A percentile compares a stretch with the other conserved stretches of the same genome.
phyloP scores from a whole-genome alignment of 1,284 basidiomycete genomes.

The Boletus subluridellus region DNA sequence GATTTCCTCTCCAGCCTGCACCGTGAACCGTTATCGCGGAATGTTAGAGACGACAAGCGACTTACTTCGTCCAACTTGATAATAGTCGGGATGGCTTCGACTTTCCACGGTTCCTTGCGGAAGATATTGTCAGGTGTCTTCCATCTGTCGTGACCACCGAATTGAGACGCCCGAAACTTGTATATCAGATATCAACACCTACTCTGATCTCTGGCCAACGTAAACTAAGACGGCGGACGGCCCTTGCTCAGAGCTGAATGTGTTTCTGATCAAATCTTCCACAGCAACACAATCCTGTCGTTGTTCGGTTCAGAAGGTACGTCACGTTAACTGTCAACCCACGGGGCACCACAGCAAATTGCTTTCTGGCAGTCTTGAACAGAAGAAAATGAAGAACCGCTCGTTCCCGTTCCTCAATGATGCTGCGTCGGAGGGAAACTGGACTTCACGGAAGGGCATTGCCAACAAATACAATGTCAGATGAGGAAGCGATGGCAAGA shows the following conservation, averaged over 20 bases:
- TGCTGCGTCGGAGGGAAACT: slow-evolving; percentile 30
- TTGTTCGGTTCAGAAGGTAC: slow-evolving; percentile 4
- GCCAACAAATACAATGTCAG: neutral
- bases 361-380: slow-evolving; percentile 52
- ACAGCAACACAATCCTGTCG: slow-evolving; percentile 70
- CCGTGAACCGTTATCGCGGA: neutral
- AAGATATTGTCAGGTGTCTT: slow-evolving; percentile 59
- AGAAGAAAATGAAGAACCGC: slow-evolving; percentile 61
- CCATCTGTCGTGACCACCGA: slow-evolving; percentile 50
- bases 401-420: slow-evolving; percentile 43
- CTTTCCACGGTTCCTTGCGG: slow-evolving; percentile 62
- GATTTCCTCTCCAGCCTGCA: slow-evolving; percentile 49
- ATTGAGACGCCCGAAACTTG: neutral
- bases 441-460: slow-evolving; percentile 34
- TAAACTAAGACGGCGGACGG: slow-evolving; percentile 68
- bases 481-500: neutral
- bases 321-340: slow-evolving; percentile 22
- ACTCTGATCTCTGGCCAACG: slow-evolving; percentile 70
- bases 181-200: slow-evolving; percentile 31
- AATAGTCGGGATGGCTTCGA: slow-evolving; percentile 70
- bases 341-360: slow-evolving; percentile 63
- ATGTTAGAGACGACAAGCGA: slow-evolving; percentile 15
- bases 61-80: slow-evolving; percentile 65
- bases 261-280: slow-evolving; percentile 55
- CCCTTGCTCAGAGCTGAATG: slow-evolving; percentile 51